These are phyloP conservation scores for Pilaira anomala DNA, from an alignment of 192 early-diverging fungal genomes.

Conservation along the genomic window DNA sequence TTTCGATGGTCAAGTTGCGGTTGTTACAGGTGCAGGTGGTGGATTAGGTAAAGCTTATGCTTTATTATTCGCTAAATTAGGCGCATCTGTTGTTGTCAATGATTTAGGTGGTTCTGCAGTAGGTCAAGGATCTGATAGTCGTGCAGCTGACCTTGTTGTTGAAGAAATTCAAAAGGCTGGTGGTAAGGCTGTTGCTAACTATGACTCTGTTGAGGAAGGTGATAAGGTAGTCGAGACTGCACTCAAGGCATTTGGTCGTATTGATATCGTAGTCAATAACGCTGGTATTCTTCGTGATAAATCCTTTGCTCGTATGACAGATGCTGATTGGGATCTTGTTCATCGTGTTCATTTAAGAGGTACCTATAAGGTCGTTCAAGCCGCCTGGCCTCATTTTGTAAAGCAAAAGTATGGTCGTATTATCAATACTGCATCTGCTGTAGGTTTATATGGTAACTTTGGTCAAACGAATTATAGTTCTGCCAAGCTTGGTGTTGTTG, in stretches of 20 bases:
- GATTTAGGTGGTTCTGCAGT: constrained; percentile 70
- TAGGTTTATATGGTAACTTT: constrained; percentile 93
- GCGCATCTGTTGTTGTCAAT: constrained; percentile 86
- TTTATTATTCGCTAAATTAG: constrained; percentile 75
- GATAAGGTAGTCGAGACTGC: constrained; percentile 92
- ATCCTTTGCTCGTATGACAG: constrained; percentile 87
- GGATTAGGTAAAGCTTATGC: constrained; percentile 93
- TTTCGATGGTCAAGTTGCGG: constrained; percentile 76
- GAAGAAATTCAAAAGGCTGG: constrained; percentile 75
- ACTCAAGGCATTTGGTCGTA: constrained; percentile 74
- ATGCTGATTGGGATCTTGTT: constrained; percentile 93
- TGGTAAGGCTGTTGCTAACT: constrained; percentile 87
- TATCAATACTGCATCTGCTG: constrained; percentile 92
- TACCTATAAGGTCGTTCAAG: constrained; percentile 89
- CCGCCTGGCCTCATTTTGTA: constrained; percentile 92
- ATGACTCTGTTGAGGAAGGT: constrained; percentile 96
- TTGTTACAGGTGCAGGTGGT: constrained; percentile 90
- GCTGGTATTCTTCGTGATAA: constrained; percentile 97
- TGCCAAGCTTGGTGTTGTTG: constrained; percentile 90
- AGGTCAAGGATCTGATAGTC: constrained; percentile 41
- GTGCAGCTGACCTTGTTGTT: constrained; percentile 73
- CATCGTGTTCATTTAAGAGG: constrained; percentile 88
- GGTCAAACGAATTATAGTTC: constrained; percentile 52
- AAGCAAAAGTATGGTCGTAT: constrained; percentile 95
- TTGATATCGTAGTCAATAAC: constrained; percentile 92